Evolutionary conservation across 306 rosid species (phyloP), one percentile per base, ranked within the genome.

Genomic region (Sindora glabra): DNA sequence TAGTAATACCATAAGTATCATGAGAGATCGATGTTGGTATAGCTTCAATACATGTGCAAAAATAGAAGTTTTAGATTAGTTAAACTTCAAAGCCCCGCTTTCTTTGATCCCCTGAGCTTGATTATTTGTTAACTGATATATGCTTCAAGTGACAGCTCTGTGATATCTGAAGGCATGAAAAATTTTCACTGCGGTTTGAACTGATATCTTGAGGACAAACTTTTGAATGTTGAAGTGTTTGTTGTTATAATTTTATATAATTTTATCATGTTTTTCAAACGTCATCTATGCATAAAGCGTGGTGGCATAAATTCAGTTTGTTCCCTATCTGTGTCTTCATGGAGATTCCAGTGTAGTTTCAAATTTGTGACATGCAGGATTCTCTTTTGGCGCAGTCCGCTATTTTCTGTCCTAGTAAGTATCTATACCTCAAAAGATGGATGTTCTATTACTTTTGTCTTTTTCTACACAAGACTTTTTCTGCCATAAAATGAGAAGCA

Each of bases 1-100:
- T 73, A 81, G 80, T 58, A 77, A 74, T 79, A 71, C 84, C 80
- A 48, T 71, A 24, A 65, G 77, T 75, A 75, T 57, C 67, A 64
- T 61, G 44, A 48, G 59, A 70, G 53, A 59, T 38, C 56, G 71
- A 16, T 42, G 74, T 54, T 70, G 63, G 51, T 76, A 48, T 68
- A 37, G 77, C 73, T 79, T 58, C 48, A 19, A 69, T 61, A 73
- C 62, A 16, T 67, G 59, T 80, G 71, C 48, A 73, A 73, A 23
- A 77, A 59, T 45, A 44, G 64, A 25, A n/a, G n/a, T n/a, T n/a
- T n/a, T n/a, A n/a, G n/a, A n/a, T n/a, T n/a, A n/a, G n/a, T n/a
- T n/a, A n/a, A n/a, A n/a, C n/a, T n/a, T n/a, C n/a, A n/a, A n/a
- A n/a, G n/a, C n/a, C n/a, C n/a, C n/a, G n/a, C n/a, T n/a, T n/a